A percentile compares a stretch with the other conserved stretches of the same genome.
phyloP scores from a whole-genome alignment of 2,329 filamentous ascomycete genomes.

The Exophiala bonariae region DNA sequence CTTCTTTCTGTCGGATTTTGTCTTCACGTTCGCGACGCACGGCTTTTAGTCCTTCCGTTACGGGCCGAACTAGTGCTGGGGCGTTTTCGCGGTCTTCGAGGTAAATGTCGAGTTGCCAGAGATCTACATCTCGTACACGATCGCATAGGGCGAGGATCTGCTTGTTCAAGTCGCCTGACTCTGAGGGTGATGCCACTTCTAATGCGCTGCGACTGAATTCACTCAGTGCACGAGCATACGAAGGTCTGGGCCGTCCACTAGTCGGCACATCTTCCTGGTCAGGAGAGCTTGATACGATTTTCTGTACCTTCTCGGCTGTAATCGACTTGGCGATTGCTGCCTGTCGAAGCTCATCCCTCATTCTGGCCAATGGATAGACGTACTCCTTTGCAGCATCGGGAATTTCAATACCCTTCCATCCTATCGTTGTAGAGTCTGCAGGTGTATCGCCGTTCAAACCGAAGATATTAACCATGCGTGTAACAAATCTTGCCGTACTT shows the following conservation, averaged over 20 bases:
- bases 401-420: conserved; percentile 67
- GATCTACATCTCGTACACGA: conserved; percentile 73
- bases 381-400: conserved; percentile 59
- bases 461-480: conserved; percentile 79
- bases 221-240: conserved; percentile 24
- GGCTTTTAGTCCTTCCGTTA: conserved; percentile 59
- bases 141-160: conserved; percentile 77
- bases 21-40: conserved; percentile 56
- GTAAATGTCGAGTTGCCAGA: conserved; percentile 82
- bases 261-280: conserved; percentile 25
- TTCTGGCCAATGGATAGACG: conserved; percentile 58
- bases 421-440: conserved; percentile 48
- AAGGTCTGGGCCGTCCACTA: conserved; percentile 23
- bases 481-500: conserved; percentile 73
- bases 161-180: conserved; percentile 59
- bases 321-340: conserved; percentile 53
- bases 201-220: conserved; percentile 33
- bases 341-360: conserved; percentile 59
- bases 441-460: conserved; percentile 59
- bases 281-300: conserved; percentile 36
- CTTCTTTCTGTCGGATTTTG: conserved; percentile 47
- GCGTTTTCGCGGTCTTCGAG: conserved; percentile 75
- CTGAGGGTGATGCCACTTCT: conserved; percentile 49
- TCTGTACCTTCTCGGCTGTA: conserved; percentile 36
- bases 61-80: conserved; percentile 71